These are phyloP conservation scores for Zygosaccharomyces lentus DNA, from an alignment of 805 yeast genomes.

Conservation along the genomic window DNA sequence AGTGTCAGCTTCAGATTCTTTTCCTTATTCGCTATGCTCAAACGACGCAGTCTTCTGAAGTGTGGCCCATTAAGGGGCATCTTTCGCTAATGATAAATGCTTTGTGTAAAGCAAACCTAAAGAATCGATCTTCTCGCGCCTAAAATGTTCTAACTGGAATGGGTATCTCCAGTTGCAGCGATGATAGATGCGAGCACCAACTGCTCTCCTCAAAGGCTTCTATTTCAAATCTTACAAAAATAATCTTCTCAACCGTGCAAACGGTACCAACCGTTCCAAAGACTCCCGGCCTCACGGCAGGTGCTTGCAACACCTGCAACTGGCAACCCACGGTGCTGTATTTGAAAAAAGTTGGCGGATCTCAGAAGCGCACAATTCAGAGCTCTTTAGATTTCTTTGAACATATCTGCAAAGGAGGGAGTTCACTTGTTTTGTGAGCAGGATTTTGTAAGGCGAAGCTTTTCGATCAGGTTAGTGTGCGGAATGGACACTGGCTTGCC, in stretches of 20 bases:
- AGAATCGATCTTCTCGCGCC: slow-evolving; percentile 21
- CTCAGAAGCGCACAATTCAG: slow-evolving; percentile 28
- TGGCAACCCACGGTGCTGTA: slow-evolving; percentile 23
- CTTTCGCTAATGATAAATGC: slow-evolving; percentile 35
- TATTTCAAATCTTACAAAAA: slow-evolving; percentile 39
- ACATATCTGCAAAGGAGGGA: slow-evolving; percentile 30
- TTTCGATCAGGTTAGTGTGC: slow-evolving; percentile 21
- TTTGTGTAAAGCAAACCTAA: slow-evolving; percentile 29
- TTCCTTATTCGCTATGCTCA: slow-evolving; percentile 31
- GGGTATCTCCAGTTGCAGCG: slow-evolving; percentile 56
- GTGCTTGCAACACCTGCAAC: slow-evolving; percentile 19
- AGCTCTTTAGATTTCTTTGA: slow-evolving; percentile 20
- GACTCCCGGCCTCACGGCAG: slow-evolving; percentile 22
- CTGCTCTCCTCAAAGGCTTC: slow-evolving; percentile 39
- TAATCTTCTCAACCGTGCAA: slow-evolving; percentile 35
- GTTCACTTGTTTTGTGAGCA: slow-evolving; percentile 37
- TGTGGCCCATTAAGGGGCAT: slow-evolving; percentile 30
- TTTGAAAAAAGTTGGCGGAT: slow-evolving; percentile 36
- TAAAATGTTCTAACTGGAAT: slow-evolving; percentile 38
- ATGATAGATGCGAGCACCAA: slow-evolving; percentile 22
- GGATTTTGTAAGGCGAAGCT: slow-evolving; percentile 26
- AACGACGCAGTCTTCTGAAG: slow-evolving; percentile 23
- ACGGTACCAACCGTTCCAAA: slow-evolving; percentile 41
- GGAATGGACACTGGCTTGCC: slow-evolving; percentile 8
- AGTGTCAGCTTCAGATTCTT: slow-evolving; percentile 31